These are phyloP conservation scores for Trichoderma sp. DNA, from an alignment of 2,329 filamentous ascomycete genomes.

Conservation along the genomic window DNA sequence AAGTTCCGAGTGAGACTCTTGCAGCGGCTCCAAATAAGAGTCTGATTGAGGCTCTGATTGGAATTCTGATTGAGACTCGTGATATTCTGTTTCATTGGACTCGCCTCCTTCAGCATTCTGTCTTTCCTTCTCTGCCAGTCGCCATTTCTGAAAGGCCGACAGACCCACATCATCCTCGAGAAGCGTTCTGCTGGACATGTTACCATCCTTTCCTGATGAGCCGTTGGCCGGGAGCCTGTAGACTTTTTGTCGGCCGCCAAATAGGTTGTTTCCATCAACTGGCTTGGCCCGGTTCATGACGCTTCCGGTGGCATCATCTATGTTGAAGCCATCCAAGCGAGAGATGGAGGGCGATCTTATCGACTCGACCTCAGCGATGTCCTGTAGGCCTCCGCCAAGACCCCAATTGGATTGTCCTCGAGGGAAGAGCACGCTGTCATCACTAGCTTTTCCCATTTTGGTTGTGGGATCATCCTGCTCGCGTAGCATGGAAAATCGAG, in stretches of 20 bases:
- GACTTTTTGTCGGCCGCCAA: conserved; percentile 93
- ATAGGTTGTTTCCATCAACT: conserved; percentile 86
- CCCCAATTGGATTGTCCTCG: conserved; percentile 78
- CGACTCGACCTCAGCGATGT: conserved; percentile 90
- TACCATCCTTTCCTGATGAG: conserved; percentile 42
- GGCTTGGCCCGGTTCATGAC: conserved; percentile 84
- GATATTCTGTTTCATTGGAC: conserved; percentile 35
- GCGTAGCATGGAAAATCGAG: conserved; percentile 92
- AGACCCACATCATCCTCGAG: conserved; percentile 85
- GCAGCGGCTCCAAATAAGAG: conserved; percentile 41
- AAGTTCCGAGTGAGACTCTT: background rate
- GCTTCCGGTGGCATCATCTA: conserved; percentile 71
- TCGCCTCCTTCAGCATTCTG: conserved; percentile 41
- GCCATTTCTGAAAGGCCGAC: conserved; percentile 80
- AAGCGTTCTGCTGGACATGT: conserved; percentile 65
- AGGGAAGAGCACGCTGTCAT: conserved; percentile 86
- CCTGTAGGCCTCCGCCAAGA: conserved; percentile 57
- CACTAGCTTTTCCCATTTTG: conserved; percentile 87
- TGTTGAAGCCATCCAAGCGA: conserved; percentile 63
- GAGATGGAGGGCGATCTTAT: conserved; percentile 61
- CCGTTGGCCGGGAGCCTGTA: conserved; percentile 71
- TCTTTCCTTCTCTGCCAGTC: conserved; percentile 59
- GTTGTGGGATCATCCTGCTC: conserved; percentile 92
- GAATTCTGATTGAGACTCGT: conserved; percentile 31
- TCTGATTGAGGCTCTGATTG: conserved; percentile 47